phyloP scores from a whole-genome alignment of 2,329 filamentous ascomycete genomes.

The Xenoacremonium recifei region DNA sequence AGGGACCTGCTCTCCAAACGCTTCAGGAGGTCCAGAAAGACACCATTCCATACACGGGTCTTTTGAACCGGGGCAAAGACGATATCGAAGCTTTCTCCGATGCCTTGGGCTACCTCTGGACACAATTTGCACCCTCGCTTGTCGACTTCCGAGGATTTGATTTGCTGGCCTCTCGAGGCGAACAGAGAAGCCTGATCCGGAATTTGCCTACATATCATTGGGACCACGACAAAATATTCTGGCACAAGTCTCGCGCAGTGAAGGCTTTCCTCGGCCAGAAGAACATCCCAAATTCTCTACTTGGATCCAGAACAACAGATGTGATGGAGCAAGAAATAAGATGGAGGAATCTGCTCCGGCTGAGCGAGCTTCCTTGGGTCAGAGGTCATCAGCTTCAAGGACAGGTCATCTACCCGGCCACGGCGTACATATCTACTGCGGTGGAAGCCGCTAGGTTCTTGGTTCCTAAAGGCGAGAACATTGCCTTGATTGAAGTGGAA shows the following conservation, averaged over 20 bases:
- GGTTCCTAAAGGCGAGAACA: background rate
- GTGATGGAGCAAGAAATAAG: background rate
- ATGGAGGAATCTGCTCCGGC: background rate
- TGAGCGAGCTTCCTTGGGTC: background rate
- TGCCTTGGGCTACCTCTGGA: constrained; percentile 17
- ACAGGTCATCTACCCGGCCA: constrained; percentile 1
- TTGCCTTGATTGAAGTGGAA: background rate
- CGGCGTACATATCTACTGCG: background rate
- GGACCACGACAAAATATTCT: constrained; percentile 6
- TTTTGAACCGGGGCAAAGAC: constrained; percentile 30
- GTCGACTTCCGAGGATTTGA: background rate
- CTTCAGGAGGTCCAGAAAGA: constrained; percentile 14
- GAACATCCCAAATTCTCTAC: background rate
- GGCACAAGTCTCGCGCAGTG: constrained; percentile 2
- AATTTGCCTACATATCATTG: constrained; percentile 5
- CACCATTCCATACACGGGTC: background rate
- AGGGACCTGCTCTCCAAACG: constrained; percentile 47
- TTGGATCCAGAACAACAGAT: background rate
- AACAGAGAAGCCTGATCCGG: constrained; percentile 21
- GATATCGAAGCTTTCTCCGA: constrained; percentile 32
- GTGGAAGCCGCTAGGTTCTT: background rate
- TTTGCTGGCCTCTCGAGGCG: constrained; percentile 1
- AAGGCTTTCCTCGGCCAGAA: background rate
- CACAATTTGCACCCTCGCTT: background rate
- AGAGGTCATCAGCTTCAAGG: background rate